Percentiles rank a stretch among this genome's conserved stretches.
phyloP scores from a whole-genome alignment of 2,329 filamentous ascomycete genomes.

The Sarocladium brachiariae region DNA sequence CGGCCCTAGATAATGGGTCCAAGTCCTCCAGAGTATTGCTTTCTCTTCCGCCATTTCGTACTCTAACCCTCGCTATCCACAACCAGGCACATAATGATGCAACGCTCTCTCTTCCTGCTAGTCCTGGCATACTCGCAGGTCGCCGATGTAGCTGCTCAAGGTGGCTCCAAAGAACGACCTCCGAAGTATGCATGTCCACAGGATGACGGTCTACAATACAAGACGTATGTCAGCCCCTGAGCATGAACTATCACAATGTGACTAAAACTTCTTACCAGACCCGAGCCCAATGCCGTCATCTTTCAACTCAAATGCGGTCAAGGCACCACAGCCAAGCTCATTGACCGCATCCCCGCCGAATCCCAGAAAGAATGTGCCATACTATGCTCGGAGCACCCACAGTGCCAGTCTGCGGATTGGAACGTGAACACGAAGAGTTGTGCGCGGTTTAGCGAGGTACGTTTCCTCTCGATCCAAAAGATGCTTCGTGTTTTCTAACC shows the following conservation, averaged over 20 bases:
- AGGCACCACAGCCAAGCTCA: slow-evolving; percentile 3
- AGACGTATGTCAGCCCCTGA: neutral
- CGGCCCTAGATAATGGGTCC: too few species aligned
- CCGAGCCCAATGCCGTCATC: slow-evolving; percentile 2
- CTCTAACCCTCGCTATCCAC: too few species aligned
- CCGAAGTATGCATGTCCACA: neutral
- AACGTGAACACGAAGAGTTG: neutral
- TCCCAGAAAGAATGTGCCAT: slow-evolving; percentile 6
- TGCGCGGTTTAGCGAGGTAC: slow-evolving; percentile 2
- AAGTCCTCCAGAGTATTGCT: too few species aligned
- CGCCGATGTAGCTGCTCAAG: neutral
- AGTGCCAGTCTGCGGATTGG: slow-evolving; percentile 2
- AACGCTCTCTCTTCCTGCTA: neutral
- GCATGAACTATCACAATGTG: neutral
- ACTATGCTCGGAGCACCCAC: slow-evolving; percentile 2
- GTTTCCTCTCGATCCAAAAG: neutral
- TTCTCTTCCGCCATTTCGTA: too few species aligned
- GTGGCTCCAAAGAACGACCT: slow-evolving; percentile 1
- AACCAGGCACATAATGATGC: neutral
- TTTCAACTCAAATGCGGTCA: slow-evolving; percentile 4
- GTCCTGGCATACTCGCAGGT: neutral
- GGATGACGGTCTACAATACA: neutral
- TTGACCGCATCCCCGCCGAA: neutral
- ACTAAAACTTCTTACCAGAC: neutral
- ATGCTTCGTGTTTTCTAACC: neutral